Conservation (phyloP, 768 basidiomycete species). For the Dioszegia hungarica region DNA sequence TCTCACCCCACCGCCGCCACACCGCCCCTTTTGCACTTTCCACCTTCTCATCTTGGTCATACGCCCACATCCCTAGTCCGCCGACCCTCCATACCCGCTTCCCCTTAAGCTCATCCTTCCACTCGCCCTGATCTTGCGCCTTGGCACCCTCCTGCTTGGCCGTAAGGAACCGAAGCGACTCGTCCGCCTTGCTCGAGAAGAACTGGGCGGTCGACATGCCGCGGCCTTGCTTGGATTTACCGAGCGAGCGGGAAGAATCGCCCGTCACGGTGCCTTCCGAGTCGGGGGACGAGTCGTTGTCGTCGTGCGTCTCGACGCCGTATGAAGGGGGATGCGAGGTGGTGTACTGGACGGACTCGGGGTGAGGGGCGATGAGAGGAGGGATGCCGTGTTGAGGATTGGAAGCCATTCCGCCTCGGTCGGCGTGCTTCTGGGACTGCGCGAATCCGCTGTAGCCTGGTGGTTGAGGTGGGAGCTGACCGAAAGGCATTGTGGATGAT, state of each 20-base stretch:
- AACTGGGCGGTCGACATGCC: conserved; percentile 11
- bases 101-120: conserved; percentile 30
- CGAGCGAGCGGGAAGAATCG: not conserved
- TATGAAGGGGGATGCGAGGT: not conserved
- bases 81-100: conserved; percentile 36
- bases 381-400: too few species aligned
- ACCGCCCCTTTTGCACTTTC: conserved; percentile 23
- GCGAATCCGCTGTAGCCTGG: too few species aligned
- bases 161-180: conserved; percentile 22
- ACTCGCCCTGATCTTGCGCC: conserved; percentile 22
- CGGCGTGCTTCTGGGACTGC: too few species aligned
- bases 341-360: not conserved
- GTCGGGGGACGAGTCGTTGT: conserved; percentile 14
- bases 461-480: not conserved
- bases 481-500: conserved; percentile 6
- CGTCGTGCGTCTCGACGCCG: not conserved
- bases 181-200: conserved; percentile 21
- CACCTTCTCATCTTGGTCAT: conserved; percentile 17
- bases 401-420: too few species aligned
- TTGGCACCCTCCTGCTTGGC: conserved; percentile 20
- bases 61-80: conserved; percentile 37
- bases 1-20: conserved; percentile 29
- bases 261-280: conserved; percentile 18
- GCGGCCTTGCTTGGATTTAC: not conserved
- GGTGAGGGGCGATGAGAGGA: conserved; percentile 3